Evolutionary conservation across 495 filamentous ascomycete species (phyloP), one percentile per base, ranked within the genome.

Genomic region (Cercophora scortea): DNA sequence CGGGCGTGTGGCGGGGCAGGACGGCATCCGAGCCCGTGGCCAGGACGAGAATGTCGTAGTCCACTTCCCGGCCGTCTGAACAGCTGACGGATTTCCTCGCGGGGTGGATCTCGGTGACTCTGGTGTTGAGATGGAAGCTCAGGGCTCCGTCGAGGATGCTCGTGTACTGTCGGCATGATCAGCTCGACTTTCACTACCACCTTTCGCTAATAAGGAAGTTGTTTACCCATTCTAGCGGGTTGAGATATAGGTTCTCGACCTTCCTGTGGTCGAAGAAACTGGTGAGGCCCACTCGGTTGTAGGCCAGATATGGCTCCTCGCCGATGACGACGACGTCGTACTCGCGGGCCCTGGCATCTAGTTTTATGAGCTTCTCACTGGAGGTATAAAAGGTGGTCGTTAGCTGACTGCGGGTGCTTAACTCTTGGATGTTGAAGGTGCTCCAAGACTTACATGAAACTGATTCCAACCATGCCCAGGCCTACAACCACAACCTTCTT

Each of bases 271-370:
- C 84, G 61, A 97, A 97, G 73, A 90, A 97, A 39, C 83, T 87
- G 7, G 90, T 95, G 39, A 97, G 76, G n/a, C 92, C 92, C 17
- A 97, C 92, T 45, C 92, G 86, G 61, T 97, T 97, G 69, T 97
- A 97, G 3, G 92, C 92, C 54, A 96, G 70, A 71, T 97, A 87
- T 1, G 86, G 72, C 64, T 97, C 92, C 61, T 97, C 92, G 61
- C 92, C 92, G 63, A 97, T 88, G 35, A 96, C 91, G 8, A 91
- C 74, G 43, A 97, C 81, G 62, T 94, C 83, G 65, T 88, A 96
- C 67, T 89, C 84, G 34, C 84, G 76, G 53, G 81, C 66, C 57
- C 87, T 83, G 0, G 80, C 80, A 63, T 96, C 91, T 42, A 87
- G 81, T 58, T 95, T 96, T 62, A 96, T 77, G 32, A 96, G 65